Evolutionary conservation across 306 rosid genomes (phyloP).

Genomic region (Comarum palustre): DNA sequence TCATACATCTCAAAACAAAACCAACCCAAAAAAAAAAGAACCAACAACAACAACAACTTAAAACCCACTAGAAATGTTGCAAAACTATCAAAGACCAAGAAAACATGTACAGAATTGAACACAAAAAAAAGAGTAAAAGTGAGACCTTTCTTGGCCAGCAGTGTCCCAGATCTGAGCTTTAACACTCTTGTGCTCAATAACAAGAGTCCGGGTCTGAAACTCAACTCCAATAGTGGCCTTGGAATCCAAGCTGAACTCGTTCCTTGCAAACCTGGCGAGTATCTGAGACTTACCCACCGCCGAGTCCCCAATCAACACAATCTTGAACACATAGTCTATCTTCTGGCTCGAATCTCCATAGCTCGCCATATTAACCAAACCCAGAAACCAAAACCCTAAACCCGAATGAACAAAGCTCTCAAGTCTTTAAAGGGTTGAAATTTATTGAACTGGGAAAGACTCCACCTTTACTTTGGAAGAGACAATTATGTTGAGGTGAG

Average conservation of each 20-base stretch:
- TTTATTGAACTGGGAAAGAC: conserved; percentile 8
- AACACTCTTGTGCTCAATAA: conserved; percentile 83
- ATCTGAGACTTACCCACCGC: conserved; percentile 99
- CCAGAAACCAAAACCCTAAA: too few species aligned
- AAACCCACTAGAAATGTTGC: neutral
- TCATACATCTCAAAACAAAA: neutral
- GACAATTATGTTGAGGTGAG: neutral
- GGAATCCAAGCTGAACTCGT: conserved; percentile 96
- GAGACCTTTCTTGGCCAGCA: conserved; percentile 95
- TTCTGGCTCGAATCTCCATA: conserved; percentile 83
- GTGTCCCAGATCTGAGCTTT: conserved; percentile 99
- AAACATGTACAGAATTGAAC: neutral
- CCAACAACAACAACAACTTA: neutral
- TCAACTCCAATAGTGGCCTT: conserved; percentile 98
- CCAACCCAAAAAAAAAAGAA: neutral
- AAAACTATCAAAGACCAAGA: neutral
- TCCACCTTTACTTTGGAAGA: neutral
- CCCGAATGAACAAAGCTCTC: neutral
- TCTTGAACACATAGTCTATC: conserved; percentile 95
- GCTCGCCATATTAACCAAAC: conserved; percentile 50
- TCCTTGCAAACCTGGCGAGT: conserved; percentile 79
- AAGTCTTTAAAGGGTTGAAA: neutral
- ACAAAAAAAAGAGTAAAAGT: neutral
- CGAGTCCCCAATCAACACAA: conserved; percentile 89
- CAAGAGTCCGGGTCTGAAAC: conserved; percentile 85